Evolutionary conservation across 768 basidiomycete genomes (phyloP), one percentile per base, ranked within the genome.

Genomic region (Mycena olivaceomarginata): DNA sequence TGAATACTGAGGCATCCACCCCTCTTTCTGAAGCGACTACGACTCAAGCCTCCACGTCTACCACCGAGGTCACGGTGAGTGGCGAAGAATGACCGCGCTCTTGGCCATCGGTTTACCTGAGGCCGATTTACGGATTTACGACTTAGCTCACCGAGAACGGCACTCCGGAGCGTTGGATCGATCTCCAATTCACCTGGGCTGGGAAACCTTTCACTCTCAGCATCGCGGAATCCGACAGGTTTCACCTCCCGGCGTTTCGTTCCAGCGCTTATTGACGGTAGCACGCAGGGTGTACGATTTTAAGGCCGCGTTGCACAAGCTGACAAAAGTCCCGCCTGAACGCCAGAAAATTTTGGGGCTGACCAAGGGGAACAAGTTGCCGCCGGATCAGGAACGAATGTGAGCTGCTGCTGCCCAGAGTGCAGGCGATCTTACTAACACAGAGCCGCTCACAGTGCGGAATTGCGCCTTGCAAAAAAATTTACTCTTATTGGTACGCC

Each of bases 401-500:
- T 91, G 75, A 81, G 88, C 31, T 31, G 79, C 86, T 81, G 65
- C 43, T 22, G 75, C 70, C 41, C 13, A 48, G 43, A 64, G 45
- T 67, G 51, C 31, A 46, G 8, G 10, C 13, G 22, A 39, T 45
- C 4, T 59, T 48, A 70, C 20, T 63, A 16, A 56, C 57, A 64
- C 71, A 77, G 74, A 45, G 73, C 59, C 46, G 71, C 56, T 66
- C 65, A 48, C 75, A 94, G 93, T 56, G 87, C 89, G 25, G 93
- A 94, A 79, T 87, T 95, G 45, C 88, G 90, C 56, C 87, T 96
- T 7, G 77, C 86, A 0, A 93, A 93, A 88, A 96, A 94, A 82
- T 97, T 97, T 82, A 94, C 92, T n/a, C 88, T 97, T 13, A 86
- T 97, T 22, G 97, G 97, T 13, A 97, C 96, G 8, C 95, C 96